These are phyloP conservation scores for Arachis hypogaea DNA, from an alignment of 306 rosid species.

Conservation along the genomic window DNA sequence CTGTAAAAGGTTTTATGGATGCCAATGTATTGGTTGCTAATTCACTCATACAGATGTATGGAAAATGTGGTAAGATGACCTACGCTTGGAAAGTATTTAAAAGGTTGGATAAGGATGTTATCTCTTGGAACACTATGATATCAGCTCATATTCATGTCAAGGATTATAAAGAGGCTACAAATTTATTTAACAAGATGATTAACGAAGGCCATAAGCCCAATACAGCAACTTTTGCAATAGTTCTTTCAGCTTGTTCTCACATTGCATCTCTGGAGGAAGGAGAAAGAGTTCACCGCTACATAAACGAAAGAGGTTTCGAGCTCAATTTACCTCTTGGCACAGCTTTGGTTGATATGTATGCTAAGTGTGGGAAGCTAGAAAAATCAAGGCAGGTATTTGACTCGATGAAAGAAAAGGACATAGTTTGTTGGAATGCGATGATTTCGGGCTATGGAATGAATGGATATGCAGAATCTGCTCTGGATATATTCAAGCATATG, in stretches of 20 bases:
- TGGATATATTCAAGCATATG: conserved; percentile 63
- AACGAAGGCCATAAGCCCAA: conserved; percentile 55
- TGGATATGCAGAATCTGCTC: conserved; percentile 63
- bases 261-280: conserved; percentile 69
- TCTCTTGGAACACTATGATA: conserved; percentile 78
- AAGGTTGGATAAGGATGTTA: conserved; percentile 42
- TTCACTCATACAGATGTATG: conserved; percentile 78
- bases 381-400: conserved; percentile 60
- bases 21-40: conserved; percentile 50
- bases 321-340: conserved; percentile 64
- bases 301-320: conserved; percentile 51
- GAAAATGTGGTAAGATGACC: conserved; percentile 57
- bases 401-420: conserved; percentile 67
- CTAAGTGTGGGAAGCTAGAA: conserved; percentile 76
- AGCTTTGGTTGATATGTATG: conserved; percentile 81
- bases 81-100: conserved; percentile 58
- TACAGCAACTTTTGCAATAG: conserved; percentile 53
- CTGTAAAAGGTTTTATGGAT: conserved; percentile 52
- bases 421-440: conserved; percentile 72
- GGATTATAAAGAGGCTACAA: conserved; percentile 53
- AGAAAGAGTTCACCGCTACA: conserved; percentile 51
- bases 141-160: conserved; percentile 56
- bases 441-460: conserved; percentile 77
- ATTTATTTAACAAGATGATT: conserved; percentile 59
- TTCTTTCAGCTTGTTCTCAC: conserved; percentile 75